These are phyloP conservation scores for Candida anglica DNA, from an alignment of 805 yeast genomes.

Conservation along the genomic window DNA sequence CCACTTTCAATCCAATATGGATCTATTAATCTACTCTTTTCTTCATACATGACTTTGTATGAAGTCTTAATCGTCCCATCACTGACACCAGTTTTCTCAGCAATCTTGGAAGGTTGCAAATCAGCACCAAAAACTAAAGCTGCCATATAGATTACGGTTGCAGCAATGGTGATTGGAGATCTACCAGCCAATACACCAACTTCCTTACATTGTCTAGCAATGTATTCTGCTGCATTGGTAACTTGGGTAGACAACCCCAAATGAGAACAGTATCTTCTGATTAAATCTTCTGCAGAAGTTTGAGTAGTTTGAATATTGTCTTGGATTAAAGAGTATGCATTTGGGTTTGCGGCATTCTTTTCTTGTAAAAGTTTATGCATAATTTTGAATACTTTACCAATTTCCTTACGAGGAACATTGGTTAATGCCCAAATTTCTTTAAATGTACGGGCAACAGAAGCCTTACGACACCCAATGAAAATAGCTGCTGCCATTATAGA, in stretches of 20 bases:
- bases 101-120: slow-evolving; percentile 72
- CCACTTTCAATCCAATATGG: slow-evolving; percentile 73
- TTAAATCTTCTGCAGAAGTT: slow-evolving; percentile 89
- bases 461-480: slow-evolving; percentile 89
- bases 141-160: slow-evolving; percentile 94
- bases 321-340: slow-evolving; percentile 34
- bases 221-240: slow-evolving; percentile 88
- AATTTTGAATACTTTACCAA: slow-evolving; percentile 84
- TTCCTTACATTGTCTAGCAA: slow-evolving; percentile 85
- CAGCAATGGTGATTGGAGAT: slow-evolving; percentile 96
- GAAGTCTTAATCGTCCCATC: slow-evolving; percentile 96
- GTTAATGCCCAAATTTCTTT: slow-evolving; percentile 95
- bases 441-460: slow-evolving; percentile 90
- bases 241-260: slow-evolving; percentile 81
- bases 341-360: slow-evolving; percentile 52
- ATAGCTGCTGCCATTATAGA: slow-evolving; percentile 96
- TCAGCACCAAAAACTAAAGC: slow-evolving; percentile 81
- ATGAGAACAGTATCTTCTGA: slow-evolving; percentile 94
- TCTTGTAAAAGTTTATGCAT: slow-evolving; percentile 59
- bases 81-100: slow-evolving; percentile 91
- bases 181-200: slow-evolving; percentile 94
- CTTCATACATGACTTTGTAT: slow-evolving; percentile 76
- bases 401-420: slow-evolving; percentile 88
- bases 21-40: slow-evolving; percentile 62
- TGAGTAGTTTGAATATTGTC: slow-evolving; percentile 68